Evolutionary conservation across 23 red algal genomes (phyloP).

Genomic region (Cyanidiococcus yangmingshanensis): DNA sequence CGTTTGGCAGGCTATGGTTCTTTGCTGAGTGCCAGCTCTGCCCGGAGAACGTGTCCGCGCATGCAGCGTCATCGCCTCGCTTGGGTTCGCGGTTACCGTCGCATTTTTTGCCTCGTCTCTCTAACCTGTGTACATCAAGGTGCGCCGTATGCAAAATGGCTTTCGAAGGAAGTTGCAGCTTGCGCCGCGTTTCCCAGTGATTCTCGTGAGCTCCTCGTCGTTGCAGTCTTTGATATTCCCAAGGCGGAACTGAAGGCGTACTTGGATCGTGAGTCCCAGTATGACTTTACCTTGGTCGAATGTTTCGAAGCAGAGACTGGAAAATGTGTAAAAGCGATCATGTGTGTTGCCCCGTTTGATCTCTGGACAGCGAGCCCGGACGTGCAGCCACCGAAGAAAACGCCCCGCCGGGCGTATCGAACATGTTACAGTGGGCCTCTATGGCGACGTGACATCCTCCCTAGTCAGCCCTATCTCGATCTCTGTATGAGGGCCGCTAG

Average conservation of each 20-base stretch:
- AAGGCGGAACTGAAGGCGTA: background rate
- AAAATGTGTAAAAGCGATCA: background rate
- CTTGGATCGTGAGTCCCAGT: background rate
- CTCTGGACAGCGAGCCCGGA: background rate
- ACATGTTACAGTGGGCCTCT: background rate
- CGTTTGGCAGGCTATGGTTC: background rate
- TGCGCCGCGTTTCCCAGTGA: background rate
- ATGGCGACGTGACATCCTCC: background rate
- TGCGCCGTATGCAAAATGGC: background rate
- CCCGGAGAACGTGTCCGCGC: background rate
- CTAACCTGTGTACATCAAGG: background rate
- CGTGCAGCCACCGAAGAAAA: background rate
- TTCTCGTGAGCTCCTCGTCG: background rate
- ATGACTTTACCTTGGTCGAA: background rate
- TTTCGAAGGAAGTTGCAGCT: background rate
- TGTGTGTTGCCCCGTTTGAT: background rate
- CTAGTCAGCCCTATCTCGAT: background rate
- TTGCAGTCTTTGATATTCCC: background rate
- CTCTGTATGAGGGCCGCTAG: background rate
- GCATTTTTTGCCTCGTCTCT: background rate
- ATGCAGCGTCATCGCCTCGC: background rate
- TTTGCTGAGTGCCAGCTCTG: background rate
- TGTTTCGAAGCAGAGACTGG: background rate
- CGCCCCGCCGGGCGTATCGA: background rate
- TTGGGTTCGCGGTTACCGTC: background rate